A percentile compares a stretch with the other conserved stretches of the same genome.
Conservation (phyloP, 192 early-diverging fungal genomes). For the Backusella parvicylindrica region DNA sequence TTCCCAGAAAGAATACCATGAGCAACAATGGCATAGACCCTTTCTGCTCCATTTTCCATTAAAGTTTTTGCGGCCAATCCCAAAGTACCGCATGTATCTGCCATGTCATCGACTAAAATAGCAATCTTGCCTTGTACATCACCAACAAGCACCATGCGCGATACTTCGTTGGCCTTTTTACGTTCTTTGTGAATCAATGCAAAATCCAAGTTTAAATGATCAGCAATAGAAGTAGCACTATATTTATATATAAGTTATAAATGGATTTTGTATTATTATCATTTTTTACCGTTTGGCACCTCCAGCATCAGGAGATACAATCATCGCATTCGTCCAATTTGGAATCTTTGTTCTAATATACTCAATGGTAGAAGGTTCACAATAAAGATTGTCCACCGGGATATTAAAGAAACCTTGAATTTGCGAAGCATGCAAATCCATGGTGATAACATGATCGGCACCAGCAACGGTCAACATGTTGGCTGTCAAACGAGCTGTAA, state of each 20-base stretch:
- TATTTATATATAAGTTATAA: no score
- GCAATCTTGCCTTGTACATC: slow-evolving; percentile 87
- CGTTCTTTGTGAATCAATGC: slow-evolving; percentile 98
- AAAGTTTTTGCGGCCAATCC: slow-evolving; percentile 84
- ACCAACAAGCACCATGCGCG: slow-evolving; percentile 92
- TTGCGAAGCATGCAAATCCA: slow-evolving; percentile 93
- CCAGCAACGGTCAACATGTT: slow-evolving; percentile 93
- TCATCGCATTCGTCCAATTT: slow-evolving; percentile 67
- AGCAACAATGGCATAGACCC: slow-evolving; percentile 92
- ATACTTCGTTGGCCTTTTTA: slow-evolving; percentile 83
- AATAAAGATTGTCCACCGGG: slow-evolving; percentile 92
- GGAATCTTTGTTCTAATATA: slow-evolving; percentile 80
- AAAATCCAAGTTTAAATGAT: slow-evolving; percentile 88
- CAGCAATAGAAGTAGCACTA: slow-evolving; percentile 92
- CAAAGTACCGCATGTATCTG: slow-evolving; percentile 92
- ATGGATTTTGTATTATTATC: neutral
- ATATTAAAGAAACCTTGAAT: slow-evolving; percentile 96
- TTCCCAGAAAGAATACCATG: slow-evolving; percentile 93
- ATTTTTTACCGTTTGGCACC: slow-evolving; percentile 78
- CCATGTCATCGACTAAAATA: slow-evolving; percentile 96
- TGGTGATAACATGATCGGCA: slow-evolving; percentile 97
- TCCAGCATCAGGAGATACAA: slow-evolving; percentile 93
- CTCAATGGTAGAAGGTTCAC: slow-evolving; percentile 82
- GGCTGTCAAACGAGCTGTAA: slow-evolving; percentile 93
- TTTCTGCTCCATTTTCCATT: slow-evolving; percentile 82